phyloP scores from a whole-genome alignment of 1,284 basidiomycete species.

The Abortiporus biennis region DNA sequence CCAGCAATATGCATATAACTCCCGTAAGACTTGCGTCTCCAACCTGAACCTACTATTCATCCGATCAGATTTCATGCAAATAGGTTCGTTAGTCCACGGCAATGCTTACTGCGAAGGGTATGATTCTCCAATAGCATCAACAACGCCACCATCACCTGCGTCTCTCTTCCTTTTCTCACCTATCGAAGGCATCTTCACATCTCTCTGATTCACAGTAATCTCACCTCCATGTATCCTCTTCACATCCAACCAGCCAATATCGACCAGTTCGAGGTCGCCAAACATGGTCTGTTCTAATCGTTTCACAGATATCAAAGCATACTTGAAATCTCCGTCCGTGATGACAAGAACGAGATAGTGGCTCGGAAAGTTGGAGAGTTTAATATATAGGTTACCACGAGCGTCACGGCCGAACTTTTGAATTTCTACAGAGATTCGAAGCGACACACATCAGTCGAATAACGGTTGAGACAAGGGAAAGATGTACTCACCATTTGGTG shows the following conservation, averaged over 20 bases:
- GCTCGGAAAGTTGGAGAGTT: slow-evolving; percentile 59
- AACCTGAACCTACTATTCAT: slow-evolving; percentile 50
- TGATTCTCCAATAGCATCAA: slow-evolving; percentile 9
- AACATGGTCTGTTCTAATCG: slow-evolving; percentile 46
- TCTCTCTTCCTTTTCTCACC: slow-evolving; percentile 33
- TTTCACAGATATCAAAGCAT: slow-evolving; percentile 65
- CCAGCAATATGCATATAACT: slow-evolving; percentile 80
- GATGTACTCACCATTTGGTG: slow-evolving; percentile 41
- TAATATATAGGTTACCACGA: slow-evolving; percentile 59
- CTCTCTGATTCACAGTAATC: slow-evolving; percentile 6
- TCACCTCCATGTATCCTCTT: slow-evolving; percentile 50
- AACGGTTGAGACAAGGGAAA: background rate
- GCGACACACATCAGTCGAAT: background rate
- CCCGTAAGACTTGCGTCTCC: slow-evolving; percentile 61
- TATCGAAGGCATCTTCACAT: slow-evolving; percentile 14
- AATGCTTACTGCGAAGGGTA: too few species aligned
- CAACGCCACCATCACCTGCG: slow-evolving; percentile 20
- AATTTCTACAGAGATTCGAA: slow-evolving; percentile 40
- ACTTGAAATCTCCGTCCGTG: slow-evolving; percentile 69
- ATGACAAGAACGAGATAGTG: slow-evolving; percentile 77
- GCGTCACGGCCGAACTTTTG: slow-evolving; percentile 54
- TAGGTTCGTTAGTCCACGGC: slow-evolving; percentile 16
- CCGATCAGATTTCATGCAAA: background rate
- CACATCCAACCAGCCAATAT: slow-evolving; percentile 76
- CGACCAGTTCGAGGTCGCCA: slow-evolving; percentile 56